phyloP scores from a whole-genome alignment of 2,329 filamentous ascomycete species.

The Neofusicoccum kwambonambiense region DNA sequence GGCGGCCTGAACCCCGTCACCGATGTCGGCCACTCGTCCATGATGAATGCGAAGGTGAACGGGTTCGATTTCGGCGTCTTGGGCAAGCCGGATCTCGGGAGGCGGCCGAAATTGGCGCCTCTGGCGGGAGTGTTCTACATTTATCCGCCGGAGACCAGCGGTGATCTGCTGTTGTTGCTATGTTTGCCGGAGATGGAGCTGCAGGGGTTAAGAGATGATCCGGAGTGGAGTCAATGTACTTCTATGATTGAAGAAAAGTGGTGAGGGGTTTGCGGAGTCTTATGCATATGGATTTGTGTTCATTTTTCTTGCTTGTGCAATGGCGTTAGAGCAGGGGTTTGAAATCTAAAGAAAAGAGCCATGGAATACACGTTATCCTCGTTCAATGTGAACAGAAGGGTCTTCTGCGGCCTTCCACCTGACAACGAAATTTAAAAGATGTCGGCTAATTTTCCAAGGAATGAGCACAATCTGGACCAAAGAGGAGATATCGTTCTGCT shows the following conservation, averaged over 20 bases:
- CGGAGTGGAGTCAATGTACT: neutral
- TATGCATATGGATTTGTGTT: too few relatives aligned
- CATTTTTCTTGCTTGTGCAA: too few relatives aligned
- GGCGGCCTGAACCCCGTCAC: conserved; percentile 21
- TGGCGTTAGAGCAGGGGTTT: too few relatives aligned
- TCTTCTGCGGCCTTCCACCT: too few relatives aligned
- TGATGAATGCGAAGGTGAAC: conserved; percentile 23
- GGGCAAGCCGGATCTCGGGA: conserved; percentile 20
- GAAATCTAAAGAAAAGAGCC: too few relatives aligned
- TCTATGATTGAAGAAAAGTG: neutral
- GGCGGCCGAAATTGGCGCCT: conserved; percentile 2
- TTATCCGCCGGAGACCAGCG: conserved; percentile 11
- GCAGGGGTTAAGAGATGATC: neutral
- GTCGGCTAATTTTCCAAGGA: too few relatives aligned
- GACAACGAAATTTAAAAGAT: too few relatives aligned
- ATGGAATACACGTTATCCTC: too few relatives aligned
- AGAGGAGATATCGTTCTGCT: too few relatives aligned
- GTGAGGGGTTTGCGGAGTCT: too few relatives aligned
- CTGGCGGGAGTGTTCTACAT: conserved; percentile 18
- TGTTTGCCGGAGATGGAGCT: neutral
- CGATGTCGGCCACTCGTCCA: conserved; percentile 21
- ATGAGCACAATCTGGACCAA: too few relatives aligned
- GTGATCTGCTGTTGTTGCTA: neutral
- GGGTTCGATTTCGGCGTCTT: conserved; percentile 20
- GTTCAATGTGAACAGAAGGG: too few relatives aligned